Base-by-base conservation (phyloP, 306 rosid genomes). In the Quercus ilex region DNA sequence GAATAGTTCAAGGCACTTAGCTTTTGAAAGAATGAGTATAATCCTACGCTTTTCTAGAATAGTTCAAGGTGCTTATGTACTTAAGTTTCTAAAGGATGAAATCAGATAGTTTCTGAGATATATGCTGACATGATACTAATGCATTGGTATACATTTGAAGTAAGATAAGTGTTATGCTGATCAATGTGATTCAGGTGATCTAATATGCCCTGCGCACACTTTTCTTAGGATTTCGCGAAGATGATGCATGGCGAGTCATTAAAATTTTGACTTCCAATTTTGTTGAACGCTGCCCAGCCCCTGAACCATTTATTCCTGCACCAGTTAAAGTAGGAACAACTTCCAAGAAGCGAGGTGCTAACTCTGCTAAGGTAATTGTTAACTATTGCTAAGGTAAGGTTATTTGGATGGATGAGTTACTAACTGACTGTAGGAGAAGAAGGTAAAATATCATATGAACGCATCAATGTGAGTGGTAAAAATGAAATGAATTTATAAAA, bases 281-380 rank as follows among this genome's bases (percentile, higher is more conserved):
- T 74, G 90, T 90, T 74, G 97, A 95, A 83, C 92, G 90, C 69
- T 92, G 98, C 81, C 99, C 98, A 30, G 86, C 81, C 59, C 85
- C 91, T 77, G 98, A 85, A 85, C 90, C 88, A 43, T 79, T 81
- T 84, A 55, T 94, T 80, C 83, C 84, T 70, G 79, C 83, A 25
- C 35, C 78, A 53, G 77, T 58, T 83, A 79, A 79, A 79, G 87
- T 77, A 28, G 87, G 82, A 77, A 75, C 77, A 60, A 77, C 81
- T 31, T 31, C 35, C 19, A 89, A 58, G 78, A 92, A 82, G 87
- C 81, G 89, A 69, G 92, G 95, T 41, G 68, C 95, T 74, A 95
- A 92, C 80, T 74, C 85, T 74, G 85, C 92, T 65, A 86, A 89
- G 26, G 26, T 1, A 25, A 25, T 25, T 25, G 1, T 25, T 25